Evolutionary conservation across 257 asterid genomes (phyloP).

Genomic region (Nicotiana noctiflora): DNA sequence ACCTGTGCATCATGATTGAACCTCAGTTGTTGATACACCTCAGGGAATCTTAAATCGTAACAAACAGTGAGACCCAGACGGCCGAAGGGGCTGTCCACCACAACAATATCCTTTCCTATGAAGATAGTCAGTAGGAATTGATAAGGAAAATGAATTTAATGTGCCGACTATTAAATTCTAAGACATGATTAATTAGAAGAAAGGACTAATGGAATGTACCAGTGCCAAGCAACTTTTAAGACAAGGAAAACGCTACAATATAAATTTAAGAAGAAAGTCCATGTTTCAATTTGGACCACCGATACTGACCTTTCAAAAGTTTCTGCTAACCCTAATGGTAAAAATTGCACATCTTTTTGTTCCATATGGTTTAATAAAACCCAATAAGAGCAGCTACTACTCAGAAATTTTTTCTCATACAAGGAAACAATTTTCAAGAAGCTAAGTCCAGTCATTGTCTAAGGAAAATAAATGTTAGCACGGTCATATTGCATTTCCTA

Average conservation of each 20-base stretch:
- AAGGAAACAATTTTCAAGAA: not conserved
- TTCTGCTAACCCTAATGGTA: not conserved
- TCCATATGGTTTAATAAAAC: not conserved
- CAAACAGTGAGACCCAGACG: constrained; percentile 81
- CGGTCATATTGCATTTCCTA: not conserved
- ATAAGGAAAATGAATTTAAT: not conserved
- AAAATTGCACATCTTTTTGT: not conserved
- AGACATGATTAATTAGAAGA: not conserved
- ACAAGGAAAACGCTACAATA: not conserved
- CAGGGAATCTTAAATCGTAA: constrained; percentile 92
- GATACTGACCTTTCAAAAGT: not conserved
- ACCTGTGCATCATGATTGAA: constrained; percentile 71
- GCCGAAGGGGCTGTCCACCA: constrained; percentile 76
- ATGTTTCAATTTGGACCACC: not conserved
- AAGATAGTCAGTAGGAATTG: not conserved
- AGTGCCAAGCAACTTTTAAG: not conserved
- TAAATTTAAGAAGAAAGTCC: not conserved
- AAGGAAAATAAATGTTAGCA: not conserved
- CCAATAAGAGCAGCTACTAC: too few species aligned
- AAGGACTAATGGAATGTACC: not conserved
- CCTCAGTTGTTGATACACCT: constrained; percentile 83
- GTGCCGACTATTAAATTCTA: not conserved
- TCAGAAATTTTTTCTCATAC: not conserved
- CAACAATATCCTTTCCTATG: constrained; percentile 59
- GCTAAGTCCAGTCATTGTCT: not conserved